phyloP scores from a whole-genome alignment of 371 early-diverging fungal genomes.

The Mucor lusitanicus region DNA sequence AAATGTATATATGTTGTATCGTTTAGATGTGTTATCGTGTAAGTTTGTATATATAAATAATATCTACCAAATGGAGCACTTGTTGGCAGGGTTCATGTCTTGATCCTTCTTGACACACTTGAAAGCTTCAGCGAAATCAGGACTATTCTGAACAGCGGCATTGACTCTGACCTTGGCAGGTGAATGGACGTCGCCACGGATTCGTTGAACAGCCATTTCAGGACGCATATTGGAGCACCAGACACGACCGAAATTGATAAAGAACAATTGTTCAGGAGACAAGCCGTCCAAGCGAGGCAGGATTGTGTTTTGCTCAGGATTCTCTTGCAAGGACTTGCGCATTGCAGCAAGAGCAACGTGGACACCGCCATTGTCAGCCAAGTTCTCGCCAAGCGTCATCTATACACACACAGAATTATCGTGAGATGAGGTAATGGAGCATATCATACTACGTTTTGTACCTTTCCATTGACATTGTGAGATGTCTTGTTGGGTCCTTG shows the following conservation, averaged over 20 bases:
- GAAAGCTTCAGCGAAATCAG: slow-evolving; percentile 58
- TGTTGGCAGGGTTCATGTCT: slow-evolving; percentile 46
- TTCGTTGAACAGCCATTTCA: slow-evolving; percentile 22
- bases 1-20: background rate
- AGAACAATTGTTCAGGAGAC: slow-evolving; percentile 49
- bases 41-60: background rate
- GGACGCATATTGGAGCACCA: slow-evolving; percentile 45
- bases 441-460: too few relatives aligned
- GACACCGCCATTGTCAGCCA: slow-evolving; percentile 80
- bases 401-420: too few relatives aligned
- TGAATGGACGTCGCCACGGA: slow-evolving; percentile 48
- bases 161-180: slow-evolving; percentile 52
- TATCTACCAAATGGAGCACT: slow-evolving; percentile 44
- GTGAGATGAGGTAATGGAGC: too few relatives aligned
- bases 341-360: slow-evolving; percentile 34
- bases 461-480: slow-evolving; percentile 53
- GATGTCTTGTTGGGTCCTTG: slow-evolving; percentile 23
- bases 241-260: slow-evolving; percentile 39
- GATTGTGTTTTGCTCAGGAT: background rate
- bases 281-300: slow-evolving; percentile 19
- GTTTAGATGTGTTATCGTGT: background rate
- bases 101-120: slow-evolving; percentile 36
- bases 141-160: slow-evolving; percentile 58
- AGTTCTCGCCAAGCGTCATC: slow-evolving; percentile 69
- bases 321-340: slow-evolving; percentile 14